A percentile compares a stretch with the other conserved stretches of the same genome.
These are phyloP conservation scores for Globisporangium echinulatum DNA, from an alignment of 352 stramenopile genomes.

Conservation along the genomic window DNA sequence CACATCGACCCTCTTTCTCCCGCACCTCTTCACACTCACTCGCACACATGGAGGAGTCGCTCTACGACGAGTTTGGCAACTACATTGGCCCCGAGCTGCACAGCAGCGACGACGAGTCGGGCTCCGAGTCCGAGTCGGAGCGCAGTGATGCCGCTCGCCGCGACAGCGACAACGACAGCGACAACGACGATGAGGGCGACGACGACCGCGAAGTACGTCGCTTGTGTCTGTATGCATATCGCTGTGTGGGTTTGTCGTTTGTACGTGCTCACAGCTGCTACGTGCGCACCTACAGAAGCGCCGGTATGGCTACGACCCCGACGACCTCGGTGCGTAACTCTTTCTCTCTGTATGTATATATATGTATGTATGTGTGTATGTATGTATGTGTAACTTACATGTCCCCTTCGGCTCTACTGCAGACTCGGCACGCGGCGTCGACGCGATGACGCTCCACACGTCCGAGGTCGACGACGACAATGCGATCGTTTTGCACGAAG, in stretches of 20 bases:
- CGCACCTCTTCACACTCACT: background rate
- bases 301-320: constrained; percentile 12
- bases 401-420: background rate
- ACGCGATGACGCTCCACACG: constrained; percentile 41
- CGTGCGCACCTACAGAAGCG: constrained; percentile 1
- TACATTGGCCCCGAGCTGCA: constrained; percentile 98
- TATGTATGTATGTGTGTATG: background rate
- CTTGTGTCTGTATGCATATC: background rate
- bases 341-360: constrained; percentile 13
- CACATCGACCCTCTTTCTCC: background rate
- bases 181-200: constrained; percentile 18
- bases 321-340: constrained; percentile 13
- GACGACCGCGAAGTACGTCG: too few species aligned
- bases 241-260: background rate
- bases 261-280: background rate
- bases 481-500: constrained; percentile 98
- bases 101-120: constrained; percentile 65
- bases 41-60: constrained; percentile 88
- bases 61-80: constrained; percentile 99
- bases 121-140: constrained; percentile 43
- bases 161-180: constrained; percentile 26
- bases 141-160: constrained; percentile 10
- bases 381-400: too few species aligned
- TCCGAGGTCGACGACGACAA: constrained; percentile 61
- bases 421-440: constrained; percentile 28